Base-by-base conservation (phyloP, 1,139 yeast species). In the Candida pseudocylindracea region DNA sequence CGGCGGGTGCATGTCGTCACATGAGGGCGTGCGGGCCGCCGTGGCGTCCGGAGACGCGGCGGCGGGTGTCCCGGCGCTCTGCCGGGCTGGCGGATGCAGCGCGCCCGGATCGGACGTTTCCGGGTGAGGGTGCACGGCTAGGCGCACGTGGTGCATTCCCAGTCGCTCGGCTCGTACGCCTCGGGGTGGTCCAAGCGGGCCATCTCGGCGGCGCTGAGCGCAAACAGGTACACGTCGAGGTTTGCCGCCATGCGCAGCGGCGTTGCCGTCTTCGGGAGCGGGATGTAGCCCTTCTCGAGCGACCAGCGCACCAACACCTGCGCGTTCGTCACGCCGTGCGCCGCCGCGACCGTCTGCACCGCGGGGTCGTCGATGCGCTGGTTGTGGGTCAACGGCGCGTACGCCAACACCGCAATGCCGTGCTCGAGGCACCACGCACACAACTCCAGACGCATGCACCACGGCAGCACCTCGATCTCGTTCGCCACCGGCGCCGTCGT, bases 161-260 rank as follows among this genome's bases (percentile, higher is more conserved):
- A 72, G 42, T 71, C 79, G 2, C 78, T 70, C 12, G 78, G 78
- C 37, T 71, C 78, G 39, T 71, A 67, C 2, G 65, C 67, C 26
- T 43, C 33, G 69, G 34, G 60, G 67, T 39, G n/a, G 38, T 37
- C 27, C 39, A 27, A 4, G 12, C 5, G 12, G 4, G 29, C 39
- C 39, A 72, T 50, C 35, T 69, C 74, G 27, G 54, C 61, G 1
- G 42, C 46, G 1, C 62, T 50, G 32, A 75, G 50, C 35, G 61
- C 66, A 43, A 73, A 68, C 33, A 53, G 57, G 39, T 49, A 57
- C 7, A 67, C 63, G 15, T 56, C 52, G 29, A 67, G 42, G 44
- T 56, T 55, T 57, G 45, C 41, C 30, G 38, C 36, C 33, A 55
- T 45, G 33, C 61, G 41, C 2, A 40, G 34, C 1, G 42, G 36